Evolutionary conservation across 208 protist species (phyloP).

Genomic region (Trypanosoma melophagium): DNA sequence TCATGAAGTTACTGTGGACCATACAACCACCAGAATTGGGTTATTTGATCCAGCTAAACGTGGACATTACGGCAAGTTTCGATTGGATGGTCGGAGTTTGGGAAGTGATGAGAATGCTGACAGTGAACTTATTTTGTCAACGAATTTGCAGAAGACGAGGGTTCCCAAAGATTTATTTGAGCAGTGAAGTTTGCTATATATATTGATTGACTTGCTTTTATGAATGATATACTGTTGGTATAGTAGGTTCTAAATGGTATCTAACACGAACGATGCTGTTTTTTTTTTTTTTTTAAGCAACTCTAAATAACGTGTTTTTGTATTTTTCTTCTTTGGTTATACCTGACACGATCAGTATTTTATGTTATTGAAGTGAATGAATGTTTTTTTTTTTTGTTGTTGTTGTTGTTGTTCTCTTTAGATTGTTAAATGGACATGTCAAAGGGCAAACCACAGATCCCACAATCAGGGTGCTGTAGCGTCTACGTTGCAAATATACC

Average conservation of each 20-base stretch:
- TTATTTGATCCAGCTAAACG: not conserved
- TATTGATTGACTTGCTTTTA: no score
- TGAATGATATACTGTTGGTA: no score
- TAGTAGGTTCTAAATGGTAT: no score
- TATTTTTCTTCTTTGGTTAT: not conserved
- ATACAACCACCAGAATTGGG: no score
- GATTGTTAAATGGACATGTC: conserved; percentile 2
- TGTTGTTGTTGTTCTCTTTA: not conserved
- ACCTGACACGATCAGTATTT: no score
- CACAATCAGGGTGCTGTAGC: conserved; percentile 4
- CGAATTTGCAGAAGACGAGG: not conserved
- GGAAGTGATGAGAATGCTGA: not conserved
- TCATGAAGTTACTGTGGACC: no score
- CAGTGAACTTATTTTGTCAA: not conserved
- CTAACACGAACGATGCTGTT: no score
- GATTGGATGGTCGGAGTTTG: not conserved
- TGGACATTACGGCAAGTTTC: not conserved
- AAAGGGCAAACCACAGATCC: not conserved
- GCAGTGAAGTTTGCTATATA: not conserved
- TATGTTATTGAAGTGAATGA: no score
- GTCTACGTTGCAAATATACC: conserved; percentile 28
- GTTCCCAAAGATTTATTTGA: not conserved
- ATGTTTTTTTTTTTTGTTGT: not conserved
- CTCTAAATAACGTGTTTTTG: not conserved
- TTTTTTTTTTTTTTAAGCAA: no score